Evolutionary conservation across 2,329 filamentous ascomycete genomes (phyloP), one percentile per base, ranked within the genome.

Genomic region (Paramyrothecium sp.): DNA sequence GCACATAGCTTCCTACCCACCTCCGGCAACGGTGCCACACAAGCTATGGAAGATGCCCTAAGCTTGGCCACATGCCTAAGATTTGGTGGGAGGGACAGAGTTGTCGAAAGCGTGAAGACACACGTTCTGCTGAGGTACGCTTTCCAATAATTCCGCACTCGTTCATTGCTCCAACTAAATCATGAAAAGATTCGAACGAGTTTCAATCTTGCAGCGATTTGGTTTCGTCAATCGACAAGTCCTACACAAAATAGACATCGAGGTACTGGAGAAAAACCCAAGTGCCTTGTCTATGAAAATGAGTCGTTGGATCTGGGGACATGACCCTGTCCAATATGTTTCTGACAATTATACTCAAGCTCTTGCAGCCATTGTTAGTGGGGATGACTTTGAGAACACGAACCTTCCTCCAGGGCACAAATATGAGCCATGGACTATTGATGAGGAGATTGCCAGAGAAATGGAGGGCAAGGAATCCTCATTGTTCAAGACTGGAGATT

Each of bases 1-100:
- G 63, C 64, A 0, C 64, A 66, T 41, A 55, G 54, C 13, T 63
- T 63, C 41, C 54, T 63, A 0, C 64, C 64, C 1, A 58, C 60
- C 3, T 63, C 63, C 5, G 59, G 44, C 2, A 60, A 56, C 30
- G 64, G 64, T 7, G 64, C 59, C 1, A 65, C 60, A 1, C 57
- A 58, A 21, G 63, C 61, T 2, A 52, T 66, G 3, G 64, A 66
- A 34, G 64, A 65, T 34, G 61, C 58, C 10, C 34, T 61, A 12
- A 61, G 59, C 12, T 50, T 65, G 0, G 62, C 61, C 4, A 55
- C 61, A 3, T 66, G 63, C 23, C 38, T 66, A 38, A 52, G 55
- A 3, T 56, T 64, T 0, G 58, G 48, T 2, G 58, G 58, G 0
- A 54, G 51, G 22, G 23, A 22, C 48, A 51, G 26, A 12, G 19